A percentile compares a stretch with the other conserved stretches of the same genome.
Conservation (phyloP, 164 flowering plant species). For the Tinospora cordifolia region DNA sequence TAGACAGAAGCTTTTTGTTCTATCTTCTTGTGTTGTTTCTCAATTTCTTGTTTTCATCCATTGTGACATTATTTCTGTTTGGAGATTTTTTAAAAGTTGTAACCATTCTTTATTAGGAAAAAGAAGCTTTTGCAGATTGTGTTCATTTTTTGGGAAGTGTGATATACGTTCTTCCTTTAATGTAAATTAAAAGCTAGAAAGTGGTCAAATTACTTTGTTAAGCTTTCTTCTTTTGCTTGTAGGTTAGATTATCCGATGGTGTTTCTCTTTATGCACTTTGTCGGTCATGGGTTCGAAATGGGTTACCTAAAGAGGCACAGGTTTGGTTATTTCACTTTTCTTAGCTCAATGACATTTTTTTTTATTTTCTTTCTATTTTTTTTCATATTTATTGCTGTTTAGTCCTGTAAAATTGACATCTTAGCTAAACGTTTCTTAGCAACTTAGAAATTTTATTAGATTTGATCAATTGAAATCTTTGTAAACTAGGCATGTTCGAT, state of each 20-base stretch:
- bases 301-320: slow-evolving; percentile 62
- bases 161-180: not conserved
- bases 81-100: not conserved
- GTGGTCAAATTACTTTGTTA: not conserved
- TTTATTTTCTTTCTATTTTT: not conserved
- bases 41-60: not conserved
- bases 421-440: not conserved
- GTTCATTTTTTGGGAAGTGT: slow-evolving; percentile 1
- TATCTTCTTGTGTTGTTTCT: not conserved
- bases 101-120: not conserved
- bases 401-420: not conserved
- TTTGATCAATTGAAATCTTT: too few species aligned
- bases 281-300: slow-evolving; percentile 87
- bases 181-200: not conserved
- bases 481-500: too few species aligned
- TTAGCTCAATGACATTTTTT: not conserved
- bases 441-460: too few species aligned
- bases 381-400: not conserved
- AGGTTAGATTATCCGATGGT: slow-evolving; percentile 66
- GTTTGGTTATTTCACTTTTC: slow-evolving; percentile 26
- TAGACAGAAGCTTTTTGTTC: not conserved
- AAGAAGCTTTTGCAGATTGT: not conserved
- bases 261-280: slow-evolving; percentile 76
- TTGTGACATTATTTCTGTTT: not conserved
- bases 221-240: slow-evolving; percentile 15